Evolutionary conservation across 202 grass and related monocot genomes (phyloP).

Genomic region (Dendrocalamus latiflorus): DNA sequence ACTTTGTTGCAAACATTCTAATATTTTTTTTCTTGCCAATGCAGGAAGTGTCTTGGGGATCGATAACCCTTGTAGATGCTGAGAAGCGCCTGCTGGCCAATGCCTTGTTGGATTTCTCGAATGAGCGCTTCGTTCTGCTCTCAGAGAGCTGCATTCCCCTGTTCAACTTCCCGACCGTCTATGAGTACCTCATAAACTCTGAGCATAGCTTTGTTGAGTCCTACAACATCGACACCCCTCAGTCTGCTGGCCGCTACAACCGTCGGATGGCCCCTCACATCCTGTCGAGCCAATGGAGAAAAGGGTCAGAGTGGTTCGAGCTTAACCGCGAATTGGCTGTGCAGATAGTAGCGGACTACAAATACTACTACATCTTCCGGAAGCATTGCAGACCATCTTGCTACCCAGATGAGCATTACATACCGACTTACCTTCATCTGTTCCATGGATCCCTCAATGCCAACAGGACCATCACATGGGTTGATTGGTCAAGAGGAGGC

Average conservation of each 20-base stretch:
- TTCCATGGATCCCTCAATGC: constrained; percentile 69
- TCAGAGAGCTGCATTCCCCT: constrained; percentile 89
- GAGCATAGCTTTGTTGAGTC: constrained; percentile 78
- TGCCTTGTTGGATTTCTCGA: constrained; percentile 83
- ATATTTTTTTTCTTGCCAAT: constrained; percentile 26
- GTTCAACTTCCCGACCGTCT: constrained; percentile 74
- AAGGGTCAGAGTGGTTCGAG: constrained; percentile 97
- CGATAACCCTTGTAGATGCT: constrained; percentile 76
- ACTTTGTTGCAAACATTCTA: no score
- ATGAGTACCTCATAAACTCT: constrained; percentile 85
- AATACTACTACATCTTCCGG: constrained; percentile 72
- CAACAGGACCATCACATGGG: constrained; percentile 88
- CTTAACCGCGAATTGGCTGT: constrained; percentile 80
- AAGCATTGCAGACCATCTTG: constrained; percentile 85
- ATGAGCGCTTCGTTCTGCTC: constrained; percentile 83
- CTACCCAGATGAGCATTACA: constrained; percentile 92
- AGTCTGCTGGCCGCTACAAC: constrained; percentile 72
- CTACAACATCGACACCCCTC: constrained; percentile 57
- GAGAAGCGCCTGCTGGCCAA: constrained; percentile 95
- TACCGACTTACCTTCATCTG: constrained; percentile 80
- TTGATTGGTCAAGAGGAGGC: constrained; percentile 96
- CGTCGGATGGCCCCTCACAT: constrained; percentile 74
- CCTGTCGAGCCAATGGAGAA: constrained; percentile 61
- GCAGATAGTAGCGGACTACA: constrained; percentile 62
- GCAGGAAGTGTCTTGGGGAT: constrained; percentile 96